Base-by-base conservation (phyloP, 306 rosid species). In the Mimosa bimucronata region DNA sequence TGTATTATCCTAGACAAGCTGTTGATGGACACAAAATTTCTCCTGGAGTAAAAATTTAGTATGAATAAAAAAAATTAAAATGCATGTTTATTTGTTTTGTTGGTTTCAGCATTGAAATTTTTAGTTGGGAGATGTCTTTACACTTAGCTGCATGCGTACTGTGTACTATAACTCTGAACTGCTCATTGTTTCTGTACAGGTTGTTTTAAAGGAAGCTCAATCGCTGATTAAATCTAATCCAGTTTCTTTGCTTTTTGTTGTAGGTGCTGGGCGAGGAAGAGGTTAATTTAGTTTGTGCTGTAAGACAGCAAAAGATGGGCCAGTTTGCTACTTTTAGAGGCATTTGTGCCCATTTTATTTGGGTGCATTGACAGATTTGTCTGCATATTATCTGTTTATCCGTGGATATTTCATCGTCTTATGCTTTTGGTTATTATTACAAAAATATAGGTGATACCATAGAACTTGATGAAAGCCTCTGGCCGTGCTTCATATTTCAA, bases 241-340 rank as follows among this genome's bases (percentile, higher is more conserved):
- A 30, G 16, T 66, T 37, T 67, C 70, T 66, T 58, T 71, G 11
- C 50, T 65, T 77, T 18, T 64, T 72, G 30, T 71, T 25, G 74
- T 81, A 87, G 88, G 90, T 83, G 86, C 84, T 79, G 95, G 95
- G 21, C 84, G 95, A 62, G 93, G 95, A 46, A 89, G 97, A 72
- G 97, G 89, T 67, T 91, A 81, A 88, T 86, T 75, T 64, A 38
- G 41, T 40, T 75, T 58, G 72, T 78, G 75, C 64, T 10, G 19
- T 74, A 80, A 64, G 77, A 68, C 77, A 44, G 75, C 70, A 40
- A 13, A 48, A 21, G 15, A 81, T 81, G 85, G 84, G 79, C 80
- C 69, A 75, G 77, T 76, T 70, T 84, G 88, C 91, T 76, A 77
- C 75, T 80, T 86, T 82, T 88, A 60, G 76, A 80, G 86, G 91